Evolutionary conservation across 228 moss, liverwort and hornwort genomes (phyloP).

Genomic region (Sphagnum magellanicum): DNA sequence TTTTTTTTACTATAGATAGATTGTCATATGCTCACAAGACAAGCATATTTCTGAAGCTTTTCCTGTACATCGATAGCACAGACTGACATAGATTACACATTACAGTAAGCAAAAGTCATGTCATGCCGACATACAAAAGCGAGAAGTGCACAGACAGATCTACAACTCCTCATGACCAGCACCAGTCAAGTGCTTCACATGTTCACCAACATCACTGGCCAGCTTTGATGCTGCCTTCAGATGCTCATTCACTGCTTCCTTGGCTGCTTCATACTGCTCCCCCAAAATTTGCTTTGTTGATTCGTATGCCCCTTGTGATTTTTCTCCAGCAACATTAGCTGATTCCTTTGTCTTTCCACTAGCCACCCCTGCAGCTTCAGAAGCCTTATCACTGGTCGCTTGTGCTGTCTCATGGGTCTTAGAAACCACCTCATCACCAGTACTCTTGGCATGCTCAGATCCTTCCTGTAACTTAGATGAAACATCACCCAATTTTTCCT

Average conservation of each 20-base stretch:
- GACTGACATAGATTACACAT: no score
- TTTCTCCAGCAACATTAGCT: constrained; percentile 9
- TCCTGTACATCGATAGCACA: no score
- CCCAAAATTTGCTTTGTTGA: constrained; percentile 20
- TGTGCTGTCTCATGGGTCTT: constrained; percentile 14
- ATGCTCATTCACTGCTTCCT: constrained; percentile 24
- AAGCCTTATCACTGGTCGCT: constrained; percentile 14
- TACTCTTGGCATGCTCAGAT: constrained; percentile 10
- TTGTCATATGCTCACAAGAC: no score
- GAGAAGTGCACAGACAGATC: not conserved
- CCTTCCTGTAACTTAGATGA: constrained; percentile 10
- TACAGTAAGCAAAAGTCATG: no score
- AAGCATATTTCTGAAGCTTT: no score
- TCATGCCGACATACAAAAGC: no score
- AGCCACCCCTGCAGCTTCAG: constrained; percentile 9
- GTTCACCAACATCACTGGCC: constrained; percentile 21
- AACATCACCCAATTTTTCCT: constrained; percentile 8
- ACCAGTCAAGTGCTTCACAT: constrained; percentile 20
- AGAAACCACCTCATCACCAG: constrained; percentile 10
- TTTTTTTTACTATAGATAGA: no score
- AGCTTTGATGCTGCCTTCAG: constrained; percentile 26
- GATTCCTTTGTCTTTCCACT: constrained; percentile 24
- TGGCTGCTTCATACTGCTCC: constrained; percentile 29
- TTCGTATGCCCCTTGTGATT: constrained; percentile 17
- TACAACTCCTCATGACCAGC: constrained; percentile 26